Percentiles rank a stretch among this genome's conserved stretches.
Conservation (phyloP, 164 flowering plant species). For the Aristolochia contorta region DNA sequence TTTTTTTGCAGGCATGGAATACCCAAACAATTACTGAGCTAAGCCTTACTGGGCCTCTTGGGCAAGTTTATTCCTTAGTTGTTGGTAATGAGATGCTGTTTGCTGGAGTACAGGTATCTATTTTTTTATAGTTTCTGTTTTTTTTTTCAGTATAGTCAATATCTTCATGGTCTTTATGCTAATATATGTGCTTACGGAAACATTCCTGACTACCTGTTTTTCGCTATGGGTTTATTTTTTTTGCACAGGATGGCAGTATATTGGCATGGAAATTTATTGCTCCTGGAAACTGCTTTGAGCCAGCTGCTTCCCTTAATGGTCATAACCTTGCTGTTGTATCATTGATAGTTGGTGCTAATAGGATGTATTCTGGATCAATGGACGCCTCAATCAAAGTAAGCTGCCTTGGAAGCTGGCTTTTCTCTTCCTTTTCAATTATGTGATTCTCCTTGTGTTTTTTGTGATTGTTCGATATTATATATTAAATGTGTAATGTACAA, state of each 20-base stretch:
- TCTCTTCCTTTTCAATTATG: no score
- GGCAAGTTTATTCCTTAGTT: conserved; percentile 82
- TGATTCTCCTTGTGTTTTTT: neutral
- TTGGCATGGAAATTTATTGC: conserved; percentile 79
- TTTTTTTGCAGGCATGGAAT: conserved; percentile 70
- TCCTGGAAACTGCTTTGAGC: conserved; percentile 62
- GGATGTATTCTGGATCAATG: conserved; percentile 93
- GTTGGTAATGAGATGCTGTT: conserved; percentile 78
- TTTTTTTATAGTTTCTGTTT: neutral
- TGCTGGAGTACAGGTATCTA: conserved; percentile 80
- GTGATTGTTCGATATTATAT: neutral
- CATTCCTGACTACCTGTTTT: neutral
- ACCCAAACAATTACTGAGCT: conserved; percentile 45
- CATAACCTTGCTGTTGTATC: conserved; percentile 69
- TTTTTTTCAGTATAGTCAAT: no score
- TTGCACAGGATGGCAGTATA: conserved; percentile 74
- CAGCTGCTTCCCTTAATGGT: conserved; percentile 71
- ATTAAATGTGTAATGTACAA: neutral
- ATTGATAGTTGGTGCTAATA: conserved; percentile 75
- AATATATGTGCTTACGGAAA: no score
- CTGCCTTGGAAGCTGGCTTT: neutral
- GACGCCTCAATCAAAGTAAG: conserved; percentile 75
- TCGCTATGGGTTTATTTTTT: neutral
- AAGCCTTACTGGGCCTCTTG: conserved; percentile 74
- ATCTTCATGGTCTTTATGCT: no score